Percentiles rank a stretch among this genome's conserved stretches.
These are phyloP conservation scores for Aspergillus ustus DNA, from an alignment of 2,329 filamentous ascomycete genomes.

Conservation along the genomic window DNA sequence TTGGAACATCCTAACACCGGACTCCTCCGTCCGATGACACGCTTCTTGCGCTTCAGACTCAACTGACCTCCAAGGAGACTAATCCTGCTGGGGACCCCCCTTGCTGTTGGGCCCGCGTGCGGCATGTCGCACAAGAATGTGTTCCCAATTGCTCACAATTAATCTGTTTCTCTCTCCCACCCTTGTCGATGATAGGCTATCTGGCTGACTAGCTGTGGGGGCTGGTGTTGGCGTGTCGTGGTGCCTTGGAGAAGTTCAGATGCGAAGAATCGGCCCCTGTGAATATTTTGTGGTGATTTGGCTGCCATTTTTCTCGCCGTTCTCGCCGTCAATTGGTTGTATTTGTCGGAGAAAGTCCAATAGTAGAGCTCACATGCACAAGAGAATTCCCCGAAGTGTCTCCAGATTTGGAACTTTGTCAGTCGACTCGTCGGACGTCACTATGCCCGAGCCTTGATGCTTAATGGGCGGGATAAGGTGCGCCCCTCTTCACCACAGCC, in stretches of 20 bases:
- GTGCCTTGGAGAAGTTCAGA: neutral
- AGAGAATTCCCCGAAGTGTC: constrained; percentile 20
- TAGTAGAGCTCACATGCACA: constrained; percentile 11
- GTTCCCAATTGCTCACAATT: constrained; percentile 10
- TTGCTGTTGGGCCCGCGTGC: constrained; percentile 38
- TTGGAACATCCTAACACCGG: neutral
- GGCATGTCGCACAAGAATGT: constrained; percentile 34
- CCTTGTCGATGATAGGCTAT: constrained; percentile 2
- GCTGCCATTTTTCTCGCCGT: neutral
- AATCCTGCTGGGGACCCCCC: constrained; percentile 22
- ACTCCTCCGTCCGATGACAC: neutral
- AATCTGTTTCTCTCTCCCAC: neutral
- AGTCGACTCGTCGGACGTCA: constrained; percentile 6
- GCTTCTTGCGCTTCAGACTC: neutral
- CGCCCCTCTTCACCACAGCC: neutral
- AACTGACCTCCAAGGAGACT: neutral
- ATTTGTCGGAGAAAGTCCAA: constrained; percentile 8
- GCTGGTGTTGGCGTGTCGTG: constrained; percentile 1
- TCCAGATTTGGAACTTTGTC: constrained; percentile 10
- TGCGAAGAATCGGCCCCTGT: constrained; percentile 6
- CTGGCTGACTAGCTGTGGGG: neutral
- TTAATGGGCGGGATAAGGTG: constrained; percentile 9
- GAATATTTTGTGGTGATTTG: neutral
- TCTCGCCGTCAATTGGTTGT: constrained; percentile 9
- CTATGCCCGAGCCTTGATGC: neutral